Evolutionary conservation across 2,329 filamentous ascomycete genomes (phyloP), one percentile per base, ranked within the genome.

Genomic region (Phaeosphaeriaceae sp.): DNA sequence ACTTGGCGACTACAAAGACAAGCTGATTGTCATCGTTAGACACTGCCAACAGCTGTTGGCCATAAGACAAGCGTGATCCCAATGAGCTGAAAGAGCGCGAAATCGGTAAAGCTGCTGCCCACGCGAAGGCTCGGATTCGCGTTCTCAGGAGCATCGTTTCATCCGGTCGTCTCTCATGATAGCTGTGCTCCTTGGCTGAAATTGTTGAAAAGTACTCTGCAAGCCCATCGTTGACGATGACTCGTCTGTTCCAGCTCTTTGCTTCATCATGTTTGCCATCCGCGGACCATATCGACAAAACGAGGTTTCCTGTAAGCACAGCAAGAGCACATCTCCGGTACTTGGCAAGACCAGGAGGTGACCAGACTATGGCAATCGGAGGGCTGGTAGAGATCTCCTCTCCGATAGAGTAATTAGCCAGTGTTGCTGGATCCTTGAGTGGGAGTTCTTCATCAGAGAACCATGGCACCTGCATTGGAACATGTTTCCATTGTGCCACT

Each of bases 301-400:
- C 67, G 55, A 87, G 73, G 62, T 86, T 88, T 2, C 85, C 82
- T 0, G 85, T 87, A 47, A 87, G 75, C 17, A 87, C 81, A 1
- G 82, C 84, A 26, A 89, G 79, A 8, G 83, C 81, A 66, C 82
- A 85, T 61, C 84, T 80, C 46, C 81, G 76, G 70, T 87, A 83
- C 63, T 81, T 82, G 19, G 80, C 85, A 42, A 88, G 73, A 1
- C 86, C 86, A 7, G 83, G 79, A 1, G 83, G 78, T 5, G 86
- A 89, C 87, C 87, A 89, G 9, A 80, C 76, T 22, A 88, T 67
- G 2, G 76, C 75, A n/a, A 80, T 72, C 2, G 85, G 81, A 44
- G 77, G 77, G 59, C 84, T 84, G 1, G 76, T 67, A 0, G 86
- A 88, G 53, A 86, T 82, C 67, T 89, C 87, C 61, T 87, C 85